Evolutionary conservation across 2,329 filamentous ascomycete species (phyloP), one percentile per base, ranked within the genome.

Genomic region (Curvularia sp.): DNA sequence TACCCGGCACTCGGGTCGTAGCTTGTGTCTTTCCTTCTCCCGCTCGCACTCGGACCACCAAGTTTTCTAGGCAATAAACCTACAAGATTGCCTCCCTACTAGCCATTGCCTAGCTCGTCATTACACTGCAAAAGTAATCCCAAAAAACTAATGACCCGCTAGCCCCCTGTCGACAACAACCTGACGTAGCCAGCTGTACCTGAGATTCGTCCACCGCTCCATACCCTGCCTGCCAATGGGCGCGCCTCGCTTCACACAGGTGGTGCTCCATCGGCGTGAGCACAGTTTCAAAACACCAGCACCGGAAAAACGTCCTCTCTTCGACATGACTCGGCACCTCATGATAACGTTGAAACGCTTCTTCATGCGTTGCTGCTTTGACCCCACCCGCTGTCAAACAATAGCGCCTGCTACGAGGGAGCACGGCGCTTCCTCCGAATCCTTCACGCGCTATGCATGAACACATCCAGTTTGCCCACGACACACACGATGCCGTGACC

Each of bases 351-450:
- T 51, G 54, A 47, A 48, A 53, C 54, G 41, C n/a, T n/a, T 41
- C 41, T 51, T 53, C 38, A 53, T 47, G 49, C 49, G 26, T 31
- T 33, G 28, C 31, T 56, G 49, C 41, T 43, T 44, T 30, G 54
- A 49, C 54, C 54, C 54, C 49, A 51, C 49, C 42, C 22, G 49
- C 49, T 57, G 54, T 57, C 49, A 57, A 57, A 57, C 54, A 53
- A 57, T 57, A 57, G 54, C 49, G 54, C 49, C 35, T 39, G 15
- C 12, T 38, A 49, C 49, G 54, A 47, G 44, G 50, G 42, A 44
- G 5, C 13, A 28, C 42, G 22, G 33, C 33, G 38, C 53, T 49
- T 38, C 30, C 42, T 42, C 33, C 28, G 41, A 39, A 57, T 57
- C 54, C 54, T 53, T 57, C 49, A 20, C 30, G 2, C 18, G 41